Percentiles rank a stretch among this genome's conserved stretches.
Conservation (phyloP, 768 basidiomycete species). For the Mycena venus region DNA sequence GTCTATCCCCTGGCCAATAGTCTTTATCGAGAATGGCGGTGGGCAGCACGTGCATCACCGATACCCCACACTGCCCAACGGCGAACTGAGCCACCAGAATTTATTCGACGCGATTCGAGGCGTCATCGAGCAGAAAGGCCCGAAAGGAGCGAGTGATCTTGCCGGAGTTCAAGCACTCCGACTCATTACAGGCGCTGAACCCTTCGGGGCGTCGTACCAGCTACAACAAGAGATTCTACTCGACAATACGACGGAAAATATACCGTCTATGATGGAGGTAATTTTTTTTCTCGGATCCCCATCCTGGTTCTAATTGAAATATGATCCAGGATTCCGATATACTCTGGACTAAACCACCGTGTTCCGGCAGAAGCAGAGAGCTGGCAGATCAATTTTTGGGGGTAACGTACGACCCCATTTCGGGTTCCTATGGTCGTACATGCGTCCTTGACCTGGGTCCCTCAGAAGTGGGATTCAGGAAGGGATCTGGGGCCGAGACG, state of each 20-base stretch:
- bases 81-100: slow-evolving; percentile 18
- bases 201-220: not conserved
- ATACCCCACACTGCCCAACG: slow-evolving; percentile 7
- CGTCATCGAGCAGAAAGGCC: slow-evolving; percentile 1
- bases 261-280: not conserved
- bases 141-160: not conserved
- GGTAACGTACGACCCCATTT: slow-evolving; percentile 13
- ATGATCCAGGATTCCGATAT: not conserved
- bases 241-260: not conserved
- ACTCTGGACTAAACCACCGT: not conserved
- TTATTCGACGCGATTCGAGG: slow-evolving; percentile 17
- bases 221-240: not conserved
- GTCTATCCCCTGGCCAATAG: not conserved
- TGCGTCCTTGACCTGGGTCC: slow-evolving; percentile 7
- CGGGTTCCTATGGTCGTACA: slow-evolving; percentile 10
- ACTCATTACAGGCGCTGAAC: slow-evolving; percentile 4
- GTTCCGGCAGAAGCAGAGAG: not conserved
- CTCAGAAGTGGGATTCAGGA: not conserved
- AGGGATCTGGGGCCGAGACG: not conserved
- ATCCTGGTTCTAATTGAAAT: not conserved
- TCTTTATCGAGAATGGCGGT: slow-evolving; percentile 21
- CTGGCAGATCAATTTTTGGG: slow-evolving; percentile 18
- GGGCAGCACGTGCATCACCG: not conserved
- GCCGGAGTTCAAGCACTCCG: slow-evolving; percentile 8
- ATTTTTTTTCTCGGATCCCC: not conserved